Percentiles rank a stretch among this genome's conserved stretches.
These are phyloP conservation scores for Eucalyptus viminalis DNA, from an alignment of 345 rosid species.

Conservation along the genomic window DNA sequence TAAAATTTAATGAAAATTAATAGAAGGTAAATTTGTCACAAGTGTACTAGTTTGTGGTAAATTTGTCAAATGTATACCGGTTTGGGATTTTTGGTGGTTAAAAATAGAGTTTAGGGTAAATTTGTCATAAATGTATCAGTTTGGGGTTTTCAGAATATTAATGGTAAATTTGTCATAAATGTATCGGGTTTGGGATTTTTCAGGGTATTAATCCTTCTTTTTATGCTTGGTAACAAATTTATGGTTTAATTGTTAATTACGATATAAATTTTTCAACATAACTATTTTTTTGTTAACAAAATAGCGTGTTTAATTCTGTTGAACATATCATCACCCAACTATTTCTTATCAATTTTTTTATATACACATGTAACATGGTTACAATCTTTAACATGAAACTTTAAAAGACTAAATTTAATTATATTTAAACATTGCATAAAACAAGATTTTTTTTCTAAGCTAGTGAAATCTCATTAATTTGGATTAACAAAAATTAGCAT, in stretches of 20 bases:
- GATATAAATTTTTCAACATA: not conserved
- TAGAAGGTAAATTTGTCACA: too few species aligned
- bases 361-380: not conserved
- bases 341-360: not conserved
- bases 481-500: not conserved
- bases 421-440: not conserved
- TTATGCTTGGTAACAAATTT: not conserved
- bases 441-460: not conserved
- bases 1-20: too few species aligned
- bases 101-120: too few species aligned
- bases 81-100: too few species aligned
- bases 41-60: too few species aligned
- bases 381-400: not conserved
- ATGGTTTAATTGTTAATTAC: fast-evolving
- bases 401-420: not conserved
- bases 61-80: too few species aligned
- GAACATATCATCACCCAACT: not conserved
- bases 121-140: too few species aligned
- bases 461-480: not conserved
- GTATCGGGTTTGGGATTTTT: too few species aligned
- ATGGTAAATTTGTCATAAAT: too few species aligned
- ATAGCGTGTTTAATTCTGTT: not conserved
- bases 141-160: too few species aligned
- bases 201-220: too few species aligned
- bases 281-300: not conserved